These are phyloP conservation scores for Ophiostoma sp. DNA, from an alignment of 2,329 filamentous ascomycete species.

Conservation along the genomic window DNA sequence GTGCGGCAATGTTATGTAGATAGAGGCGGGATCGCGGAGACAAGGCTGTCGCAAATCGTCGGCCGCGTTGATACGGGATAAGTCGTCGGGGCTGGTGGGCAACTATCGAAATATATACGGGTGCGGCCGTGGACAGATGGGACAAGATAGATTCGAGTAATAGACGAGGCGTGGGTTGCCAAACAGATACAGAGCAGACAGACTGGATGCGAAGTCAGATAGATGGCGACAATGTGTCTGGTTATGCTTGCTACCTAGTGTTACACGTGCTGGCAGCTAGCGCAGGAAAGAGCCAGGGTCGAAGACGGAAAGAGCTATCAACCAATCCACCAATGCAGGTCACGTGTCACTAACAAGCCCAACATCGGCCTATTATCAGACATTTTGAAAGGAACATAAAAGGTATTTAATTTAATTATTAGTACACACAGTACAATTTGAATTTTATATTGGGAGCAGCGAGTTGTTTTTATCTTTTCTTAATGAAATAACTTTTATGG, in stretches of 20 bases:
- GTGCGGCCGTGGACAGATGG: neutral
- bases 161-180: neutral
- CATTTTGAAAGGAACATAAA: no score
- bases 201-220: neutral
- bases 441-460: no score
- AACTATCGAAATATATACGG: neutral
- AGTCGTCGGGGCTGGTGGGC: neutral
- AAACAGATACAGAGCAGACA: neutral
- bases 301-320: neutral
- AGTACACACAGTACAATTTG: no score
- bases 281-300: neutral
- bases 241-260: conserved; percentile 5
- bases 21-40: neutral
- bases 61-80: neutral
- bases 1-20: neutral
- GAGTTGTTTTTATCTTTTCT: no score
- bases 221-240: neutral
- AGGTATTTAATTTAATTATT: no score
- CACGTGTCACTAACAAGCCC: no score
- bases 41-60: conserved; percentile 10
- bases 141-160: neutral
- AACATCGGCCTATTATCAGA: no score
- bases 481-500: no score
- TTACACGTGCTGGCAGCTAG: neutral
- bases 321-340: no score